Conservation (phyloP, 2,329 filamentous ascomycete species). For the Metarhizium brunneum region DNA sequence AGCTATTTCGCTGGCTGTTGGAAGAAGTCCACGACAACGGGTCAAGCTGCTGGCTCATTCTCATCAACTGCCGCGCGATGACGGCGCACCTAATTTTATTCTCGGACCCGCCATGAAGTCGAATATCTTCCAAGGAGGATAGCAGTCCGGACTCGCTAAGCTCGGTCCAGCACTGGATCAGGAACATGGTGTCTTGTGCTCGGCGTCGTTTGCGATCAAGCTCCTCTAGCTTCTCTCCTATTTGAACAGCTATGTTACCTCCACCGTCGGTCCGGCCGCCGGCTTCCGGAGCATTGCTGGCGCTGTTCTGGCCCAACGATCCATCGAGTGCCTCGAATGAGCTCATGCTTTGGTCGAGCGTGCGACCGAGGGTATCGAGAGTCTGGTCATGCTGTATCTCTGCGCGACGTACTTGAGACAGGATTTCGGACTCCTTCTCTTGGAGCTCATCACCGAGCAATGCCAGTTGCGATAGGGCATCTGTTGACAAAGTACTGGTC, state of each 20-base stretch:
- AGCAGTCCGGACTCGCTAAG: conserved; percentile 85
- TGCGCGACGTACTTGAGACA: conserved; percentile 80
- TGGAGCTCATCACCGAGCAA: conserved; percentile 75
- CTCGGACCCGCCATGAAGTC: conserved; percentile 74
- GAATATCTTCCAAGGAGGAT: conserved; percentile 78
- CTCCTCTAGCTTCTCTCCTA: conserved; percentile 88
- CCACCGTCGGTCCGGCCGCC: conserved; percentile 42
- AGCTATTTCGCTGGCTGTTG: conserved; percentile 45
- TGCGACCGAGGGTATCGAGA: conserved; percentile 74
- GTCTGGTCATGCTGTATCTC: conserved; percentile 90
- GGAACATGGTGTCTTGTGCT: conserved; percentile 85
- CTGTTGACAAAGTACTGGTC: conserved; percentile 22
- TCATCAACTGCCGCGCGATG: conserved; percentile 85
- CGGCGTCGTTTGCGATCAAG: conserved; percentile 84
- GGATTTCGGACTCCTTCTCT: conserved; percentile 80
- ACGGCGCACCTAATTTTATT: conserved; percentile 91
- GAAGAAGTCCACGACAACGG: conserved; percentile 59
- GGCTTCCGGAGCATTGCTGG: conserved; percentile 19
- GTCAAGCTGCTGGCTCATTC: conserved; percentile 88
- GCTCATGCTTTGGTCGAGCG: conserved; percentile 84
- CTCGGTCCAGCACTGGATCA: conserved; percentile 95
- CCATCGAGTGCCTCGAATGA: conserved; percentile 87
- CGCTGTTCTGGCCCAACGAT: conserved; percentile 57
- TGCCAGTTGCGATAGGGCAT: conserved; percentile 58
- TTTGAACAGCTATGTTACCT: conserved; percentile 87